Base-by-base conservation (phyloP, 2,329 filamentous ascomycete species). In the Cytospora leucostoma region DNA sequence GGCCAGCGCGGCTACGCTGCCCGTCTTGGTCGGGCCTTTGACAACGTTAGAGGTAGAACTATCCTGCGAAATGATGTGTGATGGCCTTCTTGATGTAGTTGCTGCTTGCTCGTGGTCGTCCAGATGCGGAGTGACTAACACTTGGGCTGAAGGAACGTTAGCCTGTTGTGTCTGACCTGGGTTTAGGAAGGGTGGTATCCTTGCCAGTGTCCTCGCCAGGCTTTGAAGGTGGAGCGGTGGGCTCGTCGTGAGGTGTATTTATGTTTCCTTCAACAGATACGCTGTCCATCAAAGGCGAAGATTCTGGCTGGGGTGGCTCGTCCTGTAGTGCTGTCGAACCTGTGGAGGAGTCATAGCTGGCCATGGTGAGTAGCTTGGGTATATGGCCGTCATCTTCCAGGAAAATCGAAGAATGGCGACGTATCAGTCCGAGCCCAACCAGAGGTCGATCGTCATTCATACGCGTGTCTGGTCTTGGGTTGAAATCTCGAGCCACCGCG, bases 1-100 rank as follows among this genome's bases (percentile, higher is more conserved):
- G 35, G 74, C 71, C 52, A 77, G 68, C 37, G 74, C 68, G n/a
- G 75, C 70, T 19, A 75, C 73, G 27, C 73, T 74, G 17, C 74
- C 75, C 7, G 52, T 61, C 55, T 61, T 52, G 35, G 52, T 11
- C 7, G 58, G 50, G 35, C 55, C 57, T 55, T 40, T 58, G 64
- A 51, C 44, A 13, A 40, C 55, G 37, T 60, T 61, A 32, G 56
- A 59, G 32, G 40, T 49, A 19, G 61, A 57, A 17, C 54, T 56
- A 8, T 64, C 47, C 7, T 52, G 57, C 3, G 54, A 40, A 7
- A 59, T 51, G n/a, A 47, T 52, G 7, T 50, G 34, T 0, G 56
- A 21, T 32, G 56, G 49, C 35, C 53, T 62, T 8, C 51, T 40
- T 7, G 40, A 47, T 7, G 32, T n/a, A 66, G 66, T 68, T 61